Percentiles rank a stretch among this genome's conserved stretches.
Evolutionary conservation across 331 rosid genomes (phyloP).

Genomic region (Cydonia oblonga): DNA sequence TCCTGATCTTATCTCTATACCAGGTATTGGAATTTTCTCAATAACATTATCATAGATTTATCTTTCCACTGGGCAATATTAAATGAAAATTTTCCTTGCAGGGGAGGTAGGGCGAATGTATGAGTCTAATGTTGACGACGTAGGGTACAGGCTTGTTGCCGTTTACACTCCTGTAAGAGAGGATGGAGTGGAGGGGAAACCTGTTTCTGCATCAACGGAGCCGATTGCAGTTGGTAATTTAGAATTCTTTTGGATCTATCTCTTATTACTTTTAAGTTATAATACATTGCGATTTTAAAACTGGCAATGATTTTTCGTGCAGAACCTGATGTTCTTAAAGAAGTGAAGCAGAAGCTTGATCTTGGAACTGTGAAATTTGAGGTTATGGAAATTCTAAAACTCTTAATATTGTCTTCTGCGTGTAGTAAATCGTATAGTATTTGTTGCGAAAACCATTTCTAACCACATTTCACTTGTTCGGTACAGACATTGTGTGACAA

Average conservation of each 20-base stretch:
- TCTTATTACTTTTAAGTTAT: not conserved
- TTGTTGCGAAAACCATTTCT: not conserved
- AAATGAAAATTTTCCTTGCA: slow-evolving; percentile 24
- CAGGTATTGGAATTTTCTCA: slow-evolving; percentile 34
- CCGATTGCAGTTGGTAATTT: slow-evolving; percentile 85
- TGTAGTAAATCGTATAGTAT: not conserved
- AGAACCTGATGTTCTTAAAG: slow-evolving; percentile 95
- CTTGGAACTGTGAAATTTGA: slow-evolving; percentile 92
- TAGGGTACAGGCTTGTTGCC: slow-evolving; percentile 89
- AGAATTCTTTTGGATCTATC: not conserved
- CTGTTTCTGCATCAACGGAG: slow-evolving; percentile 87
- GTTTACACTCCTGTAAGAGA: slow-evolving; percentile 91
- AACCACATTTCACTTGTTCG: slow-evolving; percentile 4
- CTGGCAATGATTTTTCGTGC: slow-evolving; percentile 19
- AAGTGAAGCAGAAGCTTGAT: slow-evolving; percentile 91
- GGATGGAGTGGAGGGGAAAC: slow-evolving; percentile 84
- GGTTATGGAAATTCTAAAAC: slow-evolving; percentile 27
- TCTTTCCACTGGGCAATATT: slow-evolving; percentile 1
- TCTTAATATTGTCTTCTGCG: slow-evolving; percentile 8
- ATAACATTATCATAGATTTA: not conserved
- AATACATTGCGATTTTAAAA: not conserved
- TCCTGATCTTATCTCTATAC: slow-evolving; percentile 95
- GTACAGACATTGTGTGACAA: slow-evolving; percentile 78
- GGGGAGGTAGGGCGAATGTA: slow-evolving; percentile 88
- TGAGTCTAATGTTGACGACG: slow-evolving; percentile 94